Evolutionary conservation across 352 stramenopile species (phyloP), one percentile per base, ranked within the genome.

Genomic region (Pythium sukuiense): DNA sequence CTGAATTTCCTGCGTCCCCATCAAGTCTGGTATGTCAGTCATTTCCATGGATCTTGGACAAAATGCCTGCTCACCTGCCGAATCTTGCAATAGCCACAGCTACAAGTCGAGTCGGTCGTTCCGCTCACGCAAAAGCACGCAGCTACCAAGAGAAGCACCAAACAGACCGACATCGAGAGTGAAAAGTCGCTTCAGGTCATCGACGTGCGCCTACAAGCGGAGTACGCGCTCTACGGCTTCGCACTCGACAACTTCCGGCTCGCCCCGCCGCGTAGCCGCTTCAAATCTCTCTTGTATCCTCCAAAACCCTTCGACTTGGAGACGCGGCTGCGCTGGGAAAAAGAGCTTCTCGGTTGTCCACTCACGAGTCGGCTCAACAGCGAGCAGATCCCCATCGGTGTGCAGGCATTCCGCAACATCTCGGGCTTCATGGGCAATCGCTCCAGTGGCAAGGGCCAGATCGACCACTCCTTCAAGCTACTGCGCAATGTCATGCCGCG

Each of bases 381-480:
- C 30, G 75, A 86, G 4, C 74, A 92, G 41, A 50, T 65, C 0
- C 70, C 70, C 26, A 71, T 90, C 6, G 82, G 83, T 27, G 39
- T 93, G 0, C 83, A 93, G 66, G 74, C 79, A 0, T 92, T 90
- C 59, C 74, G 79, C 54, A 94, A 93, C 59, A 79, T 94, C 35
- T 87, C 83, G 2, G 82, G 84, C 0, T 92, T 90, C 57, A 92
- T 92, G 83, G 86, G 84, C 33, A 90, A 91, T 46, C 79, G 82
- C 20, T 70, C 73, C 30, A 85, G 72, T 50, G 76, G 77, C 18
- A 92, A 92, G 48, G 76, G 73, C 6, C 69, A 84, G 39, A 72
- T 85, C 41, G 81, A 87, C 53, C 84, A 94, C 66, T 87, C 77
- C 50, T 83, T 81, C 63, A 93, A 94, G 67, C 73, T 94, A 18